Evolutionary conservation across 202 grass and related monocot genomes (phyloP).

Genomic region (Cymbopogon flexuosus): DNA sequence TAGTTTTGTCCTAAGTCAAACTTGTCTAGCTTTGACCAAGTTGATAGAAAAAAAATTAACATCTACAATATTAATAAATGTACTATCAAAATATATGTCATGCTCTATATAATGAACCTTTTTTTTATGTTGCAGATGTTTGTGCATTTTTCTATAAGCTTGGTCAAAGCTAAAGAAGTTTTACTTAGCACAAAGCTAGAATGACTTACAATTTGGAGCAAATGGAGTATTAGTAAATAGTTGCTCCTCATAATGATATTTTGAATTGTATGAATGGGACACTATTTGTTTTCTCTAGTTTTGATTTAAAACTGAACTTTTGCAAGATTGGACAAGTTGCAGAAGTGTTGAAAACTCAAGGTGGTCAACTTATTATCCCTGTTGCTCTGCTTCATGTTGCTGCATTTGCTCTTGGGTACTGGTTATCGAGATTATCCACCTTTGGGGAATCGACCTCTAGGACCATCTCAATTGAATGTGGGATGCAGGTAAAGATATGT

Average conservation of each 20-base stretch:
- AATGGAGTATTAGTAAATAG: conserved; percentile 11
- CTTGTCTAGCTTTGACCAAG: background rate
- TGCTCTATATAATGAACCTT: background rate
- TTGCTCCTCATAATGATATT: background rate
- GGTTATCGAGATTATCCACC: conserved; percentile 48
- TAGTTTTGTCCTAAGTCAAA: background rate
- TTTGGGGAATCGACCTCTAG: conserved; percentile 95
- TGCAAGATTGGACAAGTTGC: conserved; percentile 90
- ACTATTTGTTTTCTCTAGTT: background rate
- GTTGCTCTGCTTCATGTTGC: conserved; percentile 73
- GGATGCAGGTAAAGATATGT: conserved; percentile 76
- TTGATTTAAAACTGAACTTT: conserved; percentile 2
- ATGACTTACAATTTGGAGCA: background rate
- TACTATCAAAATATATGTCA: background rate
- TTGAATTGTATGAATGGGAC: background rate
- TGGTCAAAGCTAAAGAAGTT: background rate
- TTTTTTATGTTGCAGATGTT: background rate
- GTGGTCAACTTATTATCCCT: conserved; percentile 74
- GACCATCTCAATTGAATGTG: conserved; percentile 94
- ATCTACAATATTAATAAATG: background rate
- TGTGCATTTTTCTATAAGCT: background rate
- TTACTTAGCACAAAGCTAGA: background rate
- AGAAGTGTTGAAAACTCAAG: conserved; percentile 80
- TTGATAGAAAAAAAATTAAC: background rate
- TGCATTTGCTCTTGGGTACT: conserved; percentile 91